A percentile compares a stretch with the other conserved stretches of the same genome.
phyloP scores from a whole-genome alignment of 2,329 filamentous ascomycete genomes.

The Trichoderma polysporum region DNA sequence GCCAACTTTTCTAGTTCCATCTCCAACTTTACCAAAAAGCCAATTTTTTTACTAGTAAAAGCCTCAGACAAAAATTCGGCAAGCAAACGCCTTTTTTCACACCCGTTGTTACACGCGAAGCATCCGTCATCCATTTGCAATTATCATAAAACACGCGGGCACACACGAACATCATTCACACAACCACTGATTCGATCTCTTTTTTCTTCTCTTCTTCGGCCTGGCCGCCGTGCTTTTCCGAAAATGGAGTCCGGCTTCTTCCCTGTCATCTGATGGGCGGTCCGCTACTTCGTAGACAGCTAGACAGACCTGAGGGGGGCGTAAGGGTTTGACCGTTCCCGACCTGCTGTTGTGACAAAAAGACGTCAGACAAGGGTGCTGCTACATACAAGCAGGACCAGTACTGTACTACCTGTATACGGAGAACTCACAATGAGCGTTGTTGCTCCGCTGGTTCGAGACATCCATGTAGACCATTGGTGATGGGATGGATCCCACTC shows the following conservation, averaged over 20 bases:
- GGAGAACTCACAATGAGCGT: background rate
- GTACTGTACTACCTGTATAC: too few relatives aligned
- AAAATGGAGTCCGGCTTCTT: background rate
- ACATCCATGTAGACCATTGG: conserved; percentile 5
- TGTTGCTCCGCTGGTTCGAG: conserved; percentile 1
- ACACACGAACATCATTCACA: background rate
- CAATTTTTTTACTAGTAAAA: too few relatives aligned
- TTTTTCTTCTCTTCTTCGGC: background rate
- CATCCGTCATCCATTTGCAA: too few relatives aligned
- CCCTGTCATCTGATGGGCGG: background rate
- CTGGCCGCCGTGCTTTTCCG: conserved; percentile 2
- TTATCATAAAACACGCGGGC: too few relatives aligned
- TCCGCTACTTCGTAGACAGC: background rate
- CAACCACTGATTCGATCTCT: background rate
- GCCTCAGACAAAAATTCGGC: too few relatives aligned
- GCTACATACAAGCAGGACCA: too few relatives aligned
- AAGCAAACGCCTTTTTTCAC: too few relatives aligned
- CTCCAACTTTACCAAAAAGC: too few relatives aligned
- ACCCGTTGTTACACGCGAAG: too few relatives aligned
- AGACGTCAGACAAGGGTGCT: background rate
- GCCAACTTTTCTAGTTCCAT: too few relatives aligned
- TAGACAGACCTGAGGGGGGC: background rate
- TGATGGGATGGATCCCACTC: background rate
- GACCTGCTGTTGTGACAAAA: background rate
- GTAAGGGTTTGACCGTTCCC: background rate